Percentiles rank a stretch among this genome's conserved stretches.
phyloP scores from a whole-genome alignment of 257 asterid species.

The Lithospermum erythrorhizon region DNA sequence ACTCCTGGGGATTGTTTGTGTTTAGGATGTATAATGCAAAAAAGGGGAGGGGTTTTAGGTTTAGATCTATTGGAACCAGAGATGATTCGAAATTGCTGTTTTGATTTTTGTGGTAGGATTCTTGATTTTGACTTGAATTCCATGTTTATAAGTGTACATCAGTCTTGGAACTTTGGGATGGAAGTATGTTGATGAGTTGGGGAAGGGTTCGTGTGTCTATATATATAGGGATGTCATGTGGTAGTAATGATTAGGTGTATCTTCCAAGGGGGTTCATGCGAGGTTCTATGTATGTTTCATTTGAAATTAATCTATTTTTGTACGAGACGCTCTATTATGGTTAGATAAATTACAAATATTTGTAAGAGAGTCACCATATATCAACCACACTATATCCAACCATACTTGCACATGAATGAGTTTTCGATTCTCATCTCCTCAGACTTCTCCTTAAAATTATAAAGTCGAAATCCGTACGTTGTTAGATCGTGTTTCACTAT shows the following conservation, averaged over 20 bases:
- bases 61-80: background rate
- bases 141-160: background rate
- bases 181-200: background rate
- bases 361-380: no score
- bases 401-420: no score
- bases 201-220: background rate
- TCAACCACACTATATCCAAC: no score
- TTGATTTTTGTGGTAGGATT: slow-evolving; percentile 23
- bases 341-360: no score
- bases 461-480: no score
- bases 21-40: slow-evolving; percentile 58
- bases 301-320: no score
- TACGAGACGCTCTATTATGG: no score
- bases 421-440: no score
- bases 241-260: slow-evolving; percentile 14
- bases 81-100: slow-evolving; percentile 1
- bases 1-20: slow-evolving; percentile 67
- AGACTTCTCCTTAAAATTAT: no score
- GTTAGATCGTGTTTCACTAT: no score
- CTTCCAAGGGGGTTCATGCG: no score
- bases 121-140: slow-evolving; percentile 25
- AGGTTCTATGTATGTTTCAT: no score
- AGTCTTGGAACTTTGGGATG: background rate
- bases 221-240: slow-evolving; percentile 4
- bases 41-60: slow-evolving; percentile 13